Conservation (phyloP, 495 filamentous ascomycete genomes). For the Amorphotheca resinae region DNA sequence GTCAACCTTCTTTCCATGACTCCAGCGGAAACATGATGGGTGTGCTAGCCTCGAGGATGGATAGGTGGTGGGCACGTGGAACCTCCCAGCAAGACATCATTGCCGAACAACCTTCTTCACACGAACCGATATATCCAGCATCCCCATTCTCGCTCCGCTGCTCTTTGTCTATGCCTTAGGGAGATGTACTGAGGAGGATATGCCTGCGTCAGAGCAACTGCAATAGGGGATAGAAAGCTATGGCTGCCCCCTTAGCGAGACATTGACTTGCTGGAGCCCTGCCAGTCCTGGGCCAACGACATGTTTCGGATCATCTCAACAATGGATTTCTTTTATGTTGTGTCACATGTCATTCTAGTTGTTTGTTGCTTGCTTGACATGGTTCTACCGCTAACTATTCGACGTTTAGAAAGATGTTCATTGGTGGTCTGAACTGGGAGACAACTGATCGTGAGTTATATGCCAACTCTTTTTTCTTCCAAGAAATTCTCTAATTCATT, state of each 20-base stretch:
- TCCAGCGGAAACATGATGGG: conserved; percentile 11
- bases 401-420: conserved; percentile 86
- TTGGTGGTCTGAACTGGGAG: conserved; percentile 97
- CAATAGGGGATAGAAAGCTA: not conserved
- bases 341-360: not conserved
- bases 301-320: not conserved
- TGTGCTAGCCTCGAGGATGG: too few relatives aligned
- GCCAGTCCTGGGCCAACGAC: too few relatives aligned
- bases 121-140: not conserved
- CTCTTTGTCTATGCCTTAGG: too few relatives aligned
- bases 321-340: not conserved
- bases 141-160: too few relatives aligned
- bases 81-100: not conserved
- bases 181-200: too few relatives aligned
- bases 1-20: conserved; percentile 23
- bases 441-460: conserved; percentile 82
- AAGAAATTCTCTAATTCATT: conserved; percentile 11
- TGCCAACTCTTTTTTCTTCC: not conserved
- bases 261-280: not conserved
- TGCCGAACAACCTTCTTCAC: not conserved
- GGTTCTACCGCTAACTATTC: conserved; percentile 1
- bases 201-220: too few relatives aligned
- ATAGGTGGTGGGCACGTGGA: not conserved
- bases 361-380: not conserved
- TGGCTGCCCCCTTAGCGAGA: not conserved